Percentiles rank a stretch among this genome's conserved stretches.
phyloP scores from a whole-genome alignment of 2,329 filamentous ascomycete species.

The Chaetomiaceae sp. region DNA sequence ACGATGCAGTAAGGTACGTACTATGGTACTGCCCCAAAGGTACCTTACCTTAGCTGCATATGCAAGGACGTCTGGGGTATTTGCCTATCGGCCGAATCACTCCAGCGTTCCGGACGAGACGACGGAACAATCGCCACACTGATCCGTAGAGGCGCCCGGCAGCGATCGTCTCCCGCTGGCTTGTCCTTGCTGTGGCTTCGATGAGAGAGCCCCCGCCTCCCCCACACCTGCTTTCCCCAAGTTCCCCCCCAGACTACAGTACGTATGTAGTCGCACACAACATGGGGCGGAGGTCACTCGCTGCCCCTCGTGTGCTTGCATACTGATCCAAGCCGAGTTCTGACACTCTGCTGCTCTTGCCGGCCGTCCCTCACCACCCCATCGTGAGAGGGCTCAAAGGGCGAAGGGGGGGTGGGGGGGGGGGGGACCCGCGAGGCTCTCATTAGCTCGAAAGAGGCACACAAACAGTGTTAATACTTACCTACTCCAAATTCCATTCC shows the following conservation, averaged over 20 bases:
- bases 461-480: no score
- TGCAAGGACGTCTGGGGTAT: slow-evolving; percentile 11
- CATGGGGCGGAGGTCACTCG: slow-evolving; percentile 4
- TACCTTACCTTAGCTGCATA: slow-evolving; percentile 11
- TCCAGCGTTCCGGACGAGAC: slow-evolving; percentile 17
- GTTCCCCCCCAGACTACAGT: slow-evolving; percentile 5
- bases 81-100: slow-evolving; percentile 17
- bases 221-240: slow-evolving; percentile 4
- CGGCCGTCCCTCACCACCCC: slow-evolving; percentile 1
- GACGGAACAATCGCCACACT: slow-evolving; percentile 20
- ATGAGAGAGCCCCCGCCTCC: not conserved
- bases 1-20: no score
- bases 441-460: not conserved
- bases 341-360: slow-evolving; percentile 10
- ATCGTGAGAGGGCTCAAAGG: not conserved
- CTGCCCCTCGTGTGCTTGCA: slow-evolving; percentile 15
- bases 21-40: not conserved
- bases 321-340: slow-evolving; percentile 14
- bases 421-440: not conserved
- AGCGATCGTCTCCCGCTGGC: slow-evolving; percentile 6
- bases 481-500: no score
- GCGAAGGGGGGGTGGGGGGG: not conserved
- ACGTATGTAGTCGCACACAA: slow-evolving; percentile 11
- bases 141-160: slow-evolving; percentile 14
- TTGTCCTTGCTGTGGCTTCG: slow-evolving; percentile 5